phyloP scores from a whole-genome alignment of 768 basidiomycete species.

The Trametes cingulata region DNA sequence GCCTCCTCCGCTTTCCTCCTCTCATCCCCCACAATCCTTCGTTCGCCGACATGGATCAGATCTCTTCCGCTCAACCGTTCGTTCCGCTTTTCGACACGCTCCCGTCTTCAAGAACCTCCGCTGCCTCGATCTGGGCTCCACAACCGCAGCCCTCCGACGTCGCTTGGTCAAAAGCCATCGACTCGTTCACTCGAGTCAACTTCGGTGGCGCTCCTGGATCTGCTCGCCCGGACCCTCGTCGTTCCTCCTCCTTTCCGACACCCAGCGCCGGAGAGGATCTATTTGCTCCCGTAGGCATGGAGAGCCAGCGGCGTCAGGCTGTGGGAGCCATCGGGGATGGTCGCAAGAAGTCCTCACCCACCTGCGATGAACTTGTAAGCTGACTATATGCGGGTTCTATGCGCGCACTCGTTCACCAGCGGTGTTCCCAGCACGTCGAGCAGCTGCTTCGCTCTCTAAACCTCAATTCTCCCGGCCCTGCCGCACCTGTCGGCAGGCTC shows the following conservation, averaged over 20 bases:
- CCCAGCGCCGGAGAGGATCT: slow-evolving; percentile 57
- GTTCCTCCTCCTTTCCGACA: slow-evolving; percentile 31
- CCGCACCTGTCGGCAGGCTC: slow-evolving; percentile 40
- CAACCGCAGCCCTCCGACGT: slow-evolving; percentile 68
- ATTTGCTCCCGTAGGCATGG: slow-evolving; percentile 55
- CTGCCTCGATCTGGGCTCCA: slow-evolving; percentile 77
- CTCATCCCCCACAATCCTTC: slow-evolving; percentile 13
- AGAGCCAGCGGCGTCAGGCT: slow-evolving; percentile 43
- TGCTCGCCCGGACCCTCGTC: slow-evolving; percentile 27
- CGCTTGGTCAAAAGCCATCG: slow-evolving; percentile 69
- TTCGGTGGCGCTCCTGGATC: slow-evolving; percentile 14
- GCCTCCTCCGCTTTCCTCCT: not conserved
- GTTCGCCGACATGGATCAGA: slow-evolving; percentile 24
- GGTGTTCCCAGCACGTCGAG: slow-evolving; percentile 62
- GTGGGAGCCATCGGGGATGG: slow-evolving; percentile 83
- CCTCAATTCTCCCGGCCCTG: slow-evolving; percentile 71
- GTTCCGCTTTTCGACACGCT: slow-evolving; percentile 30
- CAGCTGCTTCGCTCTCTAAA: slow-evolving; percentile 79
- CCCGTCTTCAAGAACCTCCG: slow-evolving; percentile 21
- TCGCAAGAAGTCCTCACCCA: slow-evolving; percentile 61
- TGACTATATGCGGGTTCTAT: slow-evolving; percentile 20
- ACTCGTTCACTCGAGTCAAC: slow-evolving; percentile 56
- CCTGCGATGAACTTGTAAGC: slow-evolving; percentile 56
- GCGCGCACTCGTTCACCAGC: slow-evolving; percentile 25
- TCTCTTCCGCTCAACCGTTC: slow-evolving; percentile 24